Base-by-base conservation (phyloP, 108 stramenopile species). In the Nitzschia sp. region DNA sequence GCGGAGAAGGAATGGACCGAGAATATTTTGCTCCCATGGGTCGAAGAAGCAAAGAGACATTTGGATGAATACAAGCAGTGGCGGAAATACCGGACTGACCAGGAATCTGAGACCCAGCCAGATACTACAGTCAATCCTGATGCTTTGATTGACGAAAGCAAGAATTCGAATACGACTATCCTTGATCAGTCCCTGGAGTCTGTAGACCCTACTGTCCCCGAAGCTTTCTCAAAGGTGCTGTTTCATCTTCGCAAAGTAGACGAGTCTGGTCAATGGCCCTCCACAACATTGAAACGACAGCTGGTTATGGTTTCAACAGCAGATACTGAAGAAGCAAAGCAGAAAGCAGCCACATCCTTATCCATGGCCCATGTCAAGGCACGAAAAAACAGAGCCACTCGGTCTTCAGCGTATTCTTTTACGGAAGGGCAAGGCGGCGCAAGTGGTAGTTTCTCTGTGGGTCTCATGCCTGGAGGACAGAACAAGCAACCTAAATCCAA, bases 401-500 rank as follows among this genome's bases (percentile, higher is more conserved):
- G 70, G 44, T 79, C 85, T 16, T 90, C 86, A 1, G 87, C 88
- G 6, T 89, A 94, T 33, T 69, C 73, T 8, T 87, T 82, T 66
- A 63, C 47, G 19, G 86, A 90, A 63, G 88, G 84, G 2, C 70
- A 87, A 68, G 88, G 85, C 19, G 88, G 89, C 17, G 89, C 89
- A 21, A 80, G 80, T 61, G 91, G 94, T 16, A 87, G 84, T 17
- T 90, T 94, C 66, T 80, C 86, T 32, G 82, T 90, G 38, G 91
- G 92, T 33, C 62, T 69, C 54, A 92, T 92, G 89, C 93, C 93
- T 31, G 92, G 84, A 19, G 83, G 79, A 5, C 41, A 31, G n/a
- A 78, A 83, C 57, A 76, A 59, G 44, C 89, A 88, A 48, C 92
- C 92, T 11, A 90, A 89, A 62, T 89, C 72, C 4, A 97, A 98